Evolutionary conservation across 495 filamentous ascomycete species (phyloP).

Genomic region (Penicillium robsamsonii): DNA sequence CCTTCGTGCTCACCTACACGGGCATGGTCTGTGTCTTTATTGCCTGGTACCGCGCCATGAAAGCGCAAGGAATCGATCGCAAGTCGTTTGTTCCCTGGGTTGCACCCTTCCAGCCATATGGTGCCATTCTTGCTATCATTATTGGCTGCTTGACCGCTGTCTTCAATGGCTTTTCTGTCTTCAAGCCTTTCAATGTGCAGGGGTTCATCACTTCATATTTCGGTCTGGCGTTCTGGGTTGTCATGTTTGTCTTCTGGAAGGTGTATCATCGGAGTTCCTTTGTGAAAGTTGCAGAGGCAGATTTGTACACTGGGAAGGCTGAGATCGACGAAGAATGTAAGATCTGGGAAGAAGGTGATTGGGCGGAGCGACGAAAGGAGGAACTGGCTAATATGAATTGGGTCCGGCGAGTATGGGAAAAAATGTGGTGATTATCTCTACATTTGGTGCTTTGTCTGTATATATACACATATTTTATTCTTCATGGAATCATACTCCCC

Average conservation of each 20-base stretch:
- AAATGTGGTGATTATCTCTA: constrained; percentile 32
- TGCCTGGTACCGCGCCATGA: constrained; percentile 55
- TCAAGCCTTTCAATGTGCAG: constrained; percentile 32
- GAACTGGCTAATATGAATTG: constrained; percentile 30
- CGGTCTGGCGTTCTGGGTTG: constrained; percentile 30
- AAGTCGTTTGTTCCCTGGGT: constrained; percentile 29
- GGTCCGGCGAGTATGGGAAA: constrained; percentile 28
- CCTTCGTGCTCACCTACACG: constrained; percentile 57
- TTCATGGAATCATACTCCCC: not conserved
- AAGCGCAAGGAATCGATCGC: constrained; percentile 53
- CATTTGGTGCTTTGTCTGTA: not conserved
- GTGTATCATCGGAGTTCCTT: constrained; percentile 30
- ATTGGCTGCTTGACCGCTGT: constrained; percentile 25
- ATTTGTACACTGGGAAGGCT: constrained; percentile 31
- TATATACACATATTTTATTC: not conserved
- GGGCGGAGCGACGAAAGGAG: constrained; percentile 25
- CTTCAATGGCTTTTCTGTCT: constrained; percentile 36
- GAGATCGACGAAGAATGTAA: constrained; percentile 37
- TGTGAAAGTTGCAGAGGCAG: constrained; percentile 26
- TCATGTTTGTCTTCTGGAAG: constrained; percentile 38
- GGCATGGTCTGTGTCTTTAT: constrained; percentile 54
- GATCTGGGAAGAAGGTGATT: constrained; percentile 34
- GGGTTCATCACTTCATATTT: constrained; percentile 38
- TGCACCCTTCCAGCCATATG: constrained; percentile 32
- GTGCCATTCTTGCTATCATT: constrained; percentile 23